These are phyloP conservation scores for Trypanosoma grayi DNA, from an alignment of 208 protist species.

Conservation along the genomic window DNA sequence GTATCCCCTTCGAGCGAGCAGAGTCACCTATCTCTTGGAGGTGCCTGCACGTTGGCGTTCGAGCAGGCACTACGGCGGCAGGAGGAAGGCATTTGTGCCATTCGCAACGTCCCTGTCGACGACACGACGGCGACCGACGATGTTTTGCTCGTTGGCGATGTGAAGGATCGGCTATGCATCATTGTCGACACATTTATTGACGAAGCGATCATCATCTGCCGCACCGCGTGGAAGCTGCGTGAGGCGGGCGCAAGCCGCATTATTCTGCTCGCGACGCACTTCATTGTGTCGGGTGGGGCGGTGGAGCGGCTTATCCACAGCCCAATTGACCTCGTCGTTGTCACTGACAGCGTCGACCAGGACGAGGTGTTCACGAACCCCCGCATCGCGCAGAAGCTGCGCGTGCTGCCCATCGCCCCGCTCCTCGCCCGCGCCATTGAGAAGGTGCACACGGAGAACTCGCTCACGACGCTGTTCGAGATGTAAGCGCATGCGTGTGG, in stretches of 20 bases:
- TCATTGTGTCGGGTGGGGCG: constrained; percentile 61
- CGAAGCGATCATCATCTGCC: constrained; percentile 67
- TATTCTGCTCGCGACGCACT: constrained; percentile 74
- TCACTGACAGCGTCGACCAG: constrained; percentile 82
- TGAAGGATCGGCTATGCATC: constrained; percentile 67
- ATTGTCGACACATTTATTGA: constrained; percentile 78
- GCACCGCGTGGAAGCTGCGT: constrained; percentile 53
- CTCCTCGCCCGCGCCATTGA: constrained; percentile 82
- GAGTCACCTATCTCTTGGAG: background rate
- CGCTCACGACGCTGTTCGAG: constrained; percentile 66
- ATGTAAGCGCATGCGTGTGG: constrained; percentile 24
- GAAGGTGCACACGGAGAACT: constrained; percentile 87
- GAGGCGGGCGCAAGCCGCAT: constrained; percentile 65
- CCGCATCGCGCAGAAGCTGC: constrained; percentile 69
- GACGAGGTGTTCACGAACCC: constrained; percentile 69
- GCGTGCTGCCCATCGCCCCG: constrained; percentile 79
- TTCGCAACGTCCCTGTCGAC: constrained; percentile 26
- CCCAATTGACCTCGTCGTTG: constrained; percentile 78
- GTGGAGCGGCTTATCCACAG: constrained; percentile 59
- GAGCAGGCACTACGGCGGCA: constrained; percentile 60
- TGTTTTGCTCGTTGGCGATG: constrained; percentile 74
- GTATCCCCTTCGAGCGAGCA: background rate
- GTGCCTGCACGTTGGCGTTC: constrained; percentile 41
- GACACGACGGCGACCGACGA: constrained; percentile 27
- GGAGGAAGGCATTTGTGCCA: constrained; percentile 41